A percentile compares a stretch with the other conserved stretches of the same genome.
Conservation (phyloP, 1,284 basidiomycete species). For the Pisolithus thermaeus region DNA sequence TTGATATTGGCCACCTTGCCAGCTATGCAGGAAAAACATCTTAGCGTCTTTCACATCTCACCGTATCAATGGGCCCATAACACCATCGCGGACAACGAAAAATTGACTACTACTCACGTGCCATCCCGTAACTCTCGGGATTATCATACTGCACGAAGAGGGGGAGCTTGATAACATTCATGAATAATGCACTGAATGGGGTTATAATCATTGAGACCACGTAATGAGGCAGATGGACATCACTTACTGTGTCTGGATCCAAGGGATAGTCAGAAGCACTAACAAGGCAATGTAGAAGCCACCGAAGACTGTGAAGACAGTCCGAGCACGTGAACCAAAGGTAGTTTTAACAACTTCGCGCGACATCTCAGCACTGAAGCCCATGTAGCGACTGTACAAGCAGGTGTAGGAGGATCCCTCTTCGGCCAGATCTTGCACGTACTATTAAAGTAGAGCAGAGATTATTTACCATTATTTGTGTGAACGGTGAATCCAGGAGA, state of each 20-base stretch:
- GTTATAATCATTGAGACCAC: constrained; percentile 7
- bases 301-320: constrained; percentile 32
- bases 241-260: constrained; percentile 70
- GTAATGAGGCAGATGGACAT: constrained; percentile 5
- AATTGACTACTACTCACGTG: constrained; percentile 51
- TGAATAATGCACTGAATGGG: constrained; percentile 46
- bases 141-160: constrained; percentile 55
- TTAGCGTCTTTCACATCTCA: constrained; percentile 3
- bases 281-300: constrained; percentile 53
- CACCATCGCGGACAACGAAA: background rate
- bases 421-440: background rate
- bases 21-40: constrained; percentile 37
- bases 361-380: background rate
- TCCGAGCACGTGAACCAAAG: background rate
- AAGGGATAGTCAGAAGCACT: constrained; percentile 52
- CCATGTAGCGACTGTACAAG: background rate
- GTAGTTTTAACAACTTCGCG: background rate
- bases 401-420: background rate
- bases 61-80: background rate
- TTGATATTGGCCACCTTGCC: constrained; percentile 74
- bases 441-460: background rate
- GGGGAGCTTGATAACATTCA: constrained; percentile 66
- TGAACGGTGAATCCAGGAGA: background rate
- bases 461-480: background rate
- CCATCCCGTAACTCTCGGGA: constrained; percentile 76